Evolutionary conservation across 1,284 basidiomycete genomes (phyloP).

Genomic region (Rhodotorula sp.): DNA sequence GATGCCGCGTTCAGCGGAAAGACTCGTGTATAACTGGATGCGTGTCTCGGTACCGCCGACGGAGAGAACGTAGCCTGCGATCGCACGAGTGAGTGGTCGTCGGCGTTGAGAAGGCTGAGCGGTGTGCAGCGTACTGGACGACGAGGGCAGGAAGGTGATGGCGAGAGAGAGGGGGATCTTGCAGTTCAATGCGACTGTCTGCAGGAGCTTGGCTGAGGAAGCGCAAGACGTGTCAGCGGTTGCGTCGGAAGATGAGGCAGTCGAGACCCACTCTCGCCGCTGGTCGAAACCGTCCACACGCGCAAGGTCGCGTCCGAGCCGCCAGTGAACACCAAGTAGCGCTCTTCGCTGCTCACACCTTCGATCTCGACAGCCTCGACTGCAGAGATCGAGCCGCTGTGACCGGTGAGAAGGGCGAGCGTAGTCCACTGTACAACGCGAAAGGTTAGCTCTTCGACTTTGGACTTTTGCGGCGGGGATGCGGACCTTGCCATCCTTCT

Average conservation of each 20-base stretch:
- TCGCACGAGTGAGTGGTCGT: background rate
- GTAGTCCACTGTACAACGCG: conserved; percentile 51
- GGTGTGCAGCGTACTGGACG: conserved; percentile 58
- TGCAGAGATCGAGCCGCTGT: conserved; percentile 32
- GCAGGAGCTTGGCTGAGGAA: conserved; percentile 53
- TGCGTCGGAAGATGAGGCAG: background rate
- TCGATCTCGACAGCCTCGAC: conserved; percentile 19
- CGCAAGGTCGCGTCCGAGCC: conserved; percentile 75
- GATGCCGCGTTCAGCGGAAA: background rate
- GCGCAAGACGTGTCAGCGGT: background rate
- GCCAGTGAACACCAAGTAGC: conserved; percentile 65
- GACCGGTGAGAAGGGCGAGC: conserved; percentile 14
- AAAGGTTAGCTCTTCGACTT: conserved; percentile 64
- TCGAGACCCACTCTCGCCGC: conserved; percentile 13
- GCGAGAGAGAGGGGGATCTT: conserved; percentile 74
- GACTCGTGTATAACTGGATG: conserved; percentile 68
- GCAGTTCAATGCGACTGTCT: conserved; percentile 66
- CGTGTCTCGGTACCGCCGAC: conserved; percentile 72
- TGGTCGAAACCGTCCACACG: conserved; percentile 61
- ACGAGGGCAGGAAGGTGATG: conserved; percentile 64
- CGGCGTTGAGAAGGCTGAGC: background rate
- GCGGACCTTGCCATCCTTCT: conserved; percentile 19
- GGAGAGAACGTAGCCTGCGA: conserved; percentile 68
- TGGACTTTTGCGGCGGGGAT: conserved; percentile 57
- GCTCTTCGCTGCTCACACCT: conserved; percentile 20